Percentiles rank a stretch among this genome's conserved stretches.
These are phyloP conservation scores for Oenanthe javanica DNA, from an alignment of 140 eudicot genomes.

Conservation along the genomic window DNA sequence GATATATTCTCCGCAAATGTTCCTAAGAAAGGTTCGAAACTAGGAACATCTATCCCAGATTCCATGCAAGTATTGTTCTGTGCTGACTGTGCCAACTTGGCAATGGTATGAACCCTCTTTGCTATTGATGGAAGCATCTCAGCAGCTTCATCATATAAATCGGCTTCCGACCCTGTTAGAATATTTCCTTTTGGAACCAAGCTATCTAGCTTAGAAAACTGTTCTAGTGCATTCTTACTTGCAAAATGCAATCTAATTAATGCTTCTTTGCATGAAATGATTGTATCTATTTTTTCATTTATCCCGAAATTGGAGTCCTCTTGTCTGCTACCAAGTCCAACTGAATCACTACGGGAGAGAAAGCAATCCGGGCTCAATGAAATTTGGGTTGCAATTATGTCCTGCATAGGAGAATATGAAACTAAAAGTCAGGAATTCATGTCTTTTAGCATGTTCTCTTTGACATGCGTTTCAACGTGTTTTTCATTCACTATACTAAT, in stretches of 20 bases:
- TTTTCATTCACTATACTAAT: background rate
- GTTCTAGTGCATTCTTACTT: constrained; percentile 41
- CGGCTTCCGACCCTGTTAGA: constrained; percentile 23
- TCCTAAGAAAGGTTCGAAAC: constrained; percentile 35
- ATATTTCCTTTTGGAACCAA: constrained; percentile 17
- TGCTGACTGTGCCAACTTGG: constrained; percentile 23
- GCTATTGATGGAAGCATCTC: constrained; percentile 46
- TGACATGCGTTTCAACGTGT: background rate
- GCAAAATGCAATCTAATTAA: constrained; percentile 40
- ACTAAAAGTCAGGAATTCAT: background rate
- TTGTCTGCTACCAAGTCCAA: constrained; percentile 10
- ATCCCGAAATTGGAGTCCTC: constrained; percentile 15
- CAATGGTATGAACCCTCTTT: constrained; percentile 40
- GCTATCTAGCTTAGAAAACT: constrained; percentile 28
- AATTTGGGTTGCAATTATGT: constrained; percentile 11
- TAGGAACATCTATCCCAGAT: constrained; percentile 17
- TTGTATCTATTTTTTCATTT: constrained; percentile 17
- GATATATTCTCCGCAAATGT: constrained; percentile 42
- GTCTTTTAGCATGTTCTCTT: background rate
- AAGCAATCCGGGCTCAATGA: background rate
- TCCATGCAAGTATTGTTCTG: constrained; percentile 20
- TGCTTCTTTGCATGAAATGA: constrained; percentile 45
- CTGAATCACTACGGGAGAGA: constrained; percentile 15
- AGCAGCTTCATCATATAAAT: constrained; percentile 41
- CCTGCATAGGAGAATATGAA: constrained; percentile 18